These are phyloP conservation scores for Cystobasidium slooffiae DNA, from an alignment of 1,284 basidiomycete genomes.

Conservation along the genomic window DNA sequence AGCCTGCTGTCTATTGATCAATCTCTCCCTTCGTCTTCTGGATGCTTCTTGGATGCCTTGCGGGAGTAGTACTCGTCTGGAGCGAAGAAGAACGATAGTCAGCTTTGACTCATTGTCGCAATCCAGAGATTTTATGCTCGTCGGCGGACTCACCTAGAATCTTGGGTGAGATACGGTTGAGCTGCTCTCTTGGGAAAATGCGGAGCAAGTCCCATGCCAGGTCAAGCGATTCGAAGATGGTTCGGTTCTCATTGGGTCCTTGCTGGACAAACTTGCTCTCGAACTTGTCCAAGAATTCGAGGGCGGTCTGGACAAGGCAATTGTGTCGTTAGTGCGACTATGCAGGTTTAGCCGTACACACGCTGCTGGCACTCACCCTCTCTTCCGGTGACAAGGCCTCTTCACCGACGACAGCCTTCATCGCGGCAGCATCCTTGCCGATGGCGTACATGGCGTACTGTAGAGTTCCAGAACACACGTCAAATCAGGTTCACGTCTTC, in stretches of 20 bases:
- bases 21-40: constrained; percentile 32
- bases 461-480: not conserved
- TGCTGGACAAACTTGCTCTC: constrained; percentile 93
- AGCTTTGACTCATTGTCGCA: not conserved
- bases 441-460: constrained; percentile 93
- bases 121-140: too few species aligned
- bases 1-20: not conserved
- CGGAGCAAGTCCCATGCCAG: constrained; percentile 95
- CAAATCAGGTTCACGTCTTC: constrained; percentile 27
- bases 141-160: constrained; percentile 83
- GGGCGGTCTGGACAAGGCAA: constrained; percentile 63
- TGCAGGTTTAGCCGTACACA: too few species aligned
- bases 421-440: constrained; percentile 93
- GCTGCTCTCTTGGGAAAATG: constrained; percentile 98
- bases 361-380: constrained; percentile 61
- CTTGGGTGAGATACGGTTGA: constrained; percentile 72
- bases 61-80: constrained; percentile 61
- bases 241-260: constrained; percentile 92
- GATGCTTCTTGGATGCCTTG: constrained; percentile 31
- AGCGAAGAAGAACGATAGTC: not conserved
- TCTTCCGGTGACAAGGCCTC: constrained; percentile 94
- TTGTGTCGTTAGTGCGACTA: not conserved
- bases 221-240: constrained; percentile 97
- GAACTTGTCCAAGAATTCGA: constrained; percentile 92
- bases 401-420: constrained; percentile 99